phyloP scores from a whole-genome alignment of 441 rosid genomes.

The Erodium texanum region DNA sequence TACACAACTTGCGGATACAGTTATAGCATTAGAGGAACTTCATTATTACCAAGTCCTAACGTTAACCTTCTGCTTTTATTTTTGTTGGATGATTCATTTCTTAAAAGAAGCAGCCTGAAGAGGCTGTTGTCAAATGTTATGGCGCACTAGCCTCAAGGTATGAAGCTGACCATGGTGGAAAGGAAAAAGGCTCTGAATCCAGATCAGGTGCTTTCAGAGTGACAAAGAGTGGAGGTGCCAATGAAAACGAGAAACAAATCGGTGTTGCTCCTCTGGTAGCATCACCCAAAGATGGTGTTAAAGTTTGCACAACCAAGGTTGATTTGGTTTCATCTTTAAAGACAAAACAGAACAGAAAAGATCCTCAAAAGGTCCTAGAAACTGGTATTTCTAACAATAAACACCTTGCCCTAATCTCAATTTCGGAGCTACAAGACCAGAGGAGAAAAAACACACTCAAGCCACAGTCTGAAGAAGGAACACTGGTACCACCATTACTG shows the following conservation, averaged over 20 bases:
- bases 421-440: slow-evolving; percentile 30
- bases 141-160: slow-evolving; percentile 17
- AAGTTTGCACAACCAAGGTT: slow-evolving; percentile 2
- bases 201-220: slow-evolving; percentile 13
- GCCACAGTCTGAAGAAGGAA: slow-evolving; percentile 22
- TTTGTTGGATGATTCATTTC: slow-evolving; percentile 9
- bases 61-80: background rate
- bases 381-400: slow-evolving; percentile 21
- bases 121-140: slow-evolving; percentile 15
- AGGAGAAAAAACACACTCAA: slow-evolving; percentile 21
- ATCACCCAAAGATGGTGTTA: slow-evolving; percentile 2
- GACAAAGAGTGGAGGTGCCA: slow-evolving; percentile 14
- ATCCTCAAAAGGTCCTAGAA: slow-evolving; percentile 13
- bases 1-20: background rate
- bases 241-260: slow-evolving; percentile 22
- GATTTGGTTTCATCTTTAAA: slow-evolving; percentile 13
- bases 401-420: slow-evolving; percentile 31
- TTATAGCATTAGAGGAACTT: background rate
- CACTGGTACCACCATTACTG: background rate
- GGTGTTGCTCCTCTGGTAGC: slow-evolving; percentile 16
- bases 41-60: background rate
- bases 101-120: slow-evolving; percentile 24
- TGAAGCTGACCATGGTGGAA: slow-evolving; percentile 16
- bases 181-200: slow-evolving; percentile 15
- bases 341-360: slow-evolving; percentile 30